Percentiles rank a stretch among this genome's conserved stretches.
Evolutionary conservation across 768 basidiomycete species (phyloP).

Genomic region (Floccularia luteovirens): DNA sequence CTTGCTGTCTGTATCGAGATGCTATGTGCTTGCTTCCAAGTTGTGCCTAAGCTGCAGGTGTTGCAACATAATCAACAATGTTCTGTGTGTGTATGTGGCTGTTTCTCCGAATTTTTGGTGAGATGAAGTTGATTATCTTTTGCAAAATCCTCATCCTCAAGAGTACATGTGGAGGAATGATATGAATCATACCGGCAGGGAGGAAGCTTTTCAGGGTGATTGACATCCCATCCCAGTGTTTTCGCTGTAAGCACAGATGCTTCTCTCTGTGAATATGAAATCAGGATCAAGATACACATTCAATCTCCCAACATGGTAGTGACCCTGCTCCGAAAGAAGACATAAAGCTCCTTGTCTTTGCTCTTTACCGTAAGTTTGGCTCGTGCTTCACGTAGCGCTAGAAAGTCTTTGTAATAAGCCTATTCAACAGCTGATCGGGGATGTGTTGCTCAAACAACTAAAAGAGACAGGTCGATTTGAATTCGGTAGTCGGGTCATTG

Average conservation of each 20-base stretch:
- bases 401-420: conserved; percentile 11
- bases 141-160: conserved; percentile 24
- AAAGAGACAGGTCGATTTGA: conserved; percentile 47
- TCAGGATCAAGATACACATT: conserved; percentile 24
- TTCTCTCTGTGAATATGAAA: conserved; percentile 22
- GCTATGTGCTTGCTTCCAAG: conserved; percentile 9
- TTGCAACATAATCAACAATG: conserved; percentile 21
- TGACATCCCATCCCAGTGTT: conserved; percentile 14
- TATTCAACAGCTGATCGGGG: conserved; percentile 41
- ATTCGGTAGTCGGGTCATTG: conserved; percentile 45
- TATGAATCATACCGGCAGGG: conserved; percentile 14
- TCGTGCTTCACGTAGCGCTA: conserved; percentile 10
- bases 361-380: conserved; percentile 11
- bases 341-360: conserved; percentile 20
- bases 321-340: conserved; percentile 18
- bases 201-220: conserved; percentile 17
- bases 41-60: conserved; percentile 11
- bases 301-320: conserved; percentile 22
- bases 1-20: conserved; percentile 17
- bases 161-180: conserved; percentile 13
- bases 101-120: conserved; percentile 12
- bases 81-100: conserved; percentile 18
- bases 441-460: conserved; percentile 63
- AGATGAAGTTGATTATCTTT: conserved; percentile 18
- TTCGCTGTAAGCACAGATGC: conserved; percentile 20